Evolutionary conservation across 1,284 basidiomycete species (phyloP).

Genomic region (Rhodotorula sp.): DNA sequence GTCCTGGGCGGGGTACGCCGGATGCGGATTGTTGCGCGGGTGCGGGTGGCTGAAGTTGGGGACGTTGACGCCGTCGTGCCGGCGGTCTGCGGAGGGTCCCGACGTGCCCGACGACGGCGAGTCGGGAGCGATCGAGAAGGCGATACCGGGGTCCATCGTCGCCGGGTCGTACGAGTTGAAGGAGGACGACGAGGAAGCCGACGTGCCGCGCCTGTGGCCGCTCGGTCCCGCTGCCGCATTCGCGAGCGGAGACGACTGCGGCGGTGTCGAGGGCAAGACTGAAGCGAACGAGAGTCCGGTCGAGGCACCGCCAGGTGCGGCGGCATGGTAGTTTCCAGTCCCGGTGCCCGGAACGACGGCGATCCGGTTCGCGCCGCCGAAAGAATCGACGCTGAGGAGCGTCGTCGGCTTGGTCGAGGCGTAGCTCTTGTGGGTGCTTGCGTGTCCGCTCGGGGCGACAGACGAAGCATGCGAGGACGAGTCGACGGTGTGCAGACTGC

Average conservation of each 20-base stretch:
- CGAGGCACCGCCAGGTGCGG: slow-evolving; percentile 51
- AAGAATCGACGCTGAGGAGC: slow-evolving; percentile 73
- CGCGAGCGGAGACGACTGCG: slow-evolving; percentile 57
- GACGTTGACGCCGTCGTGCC: slow-evolving; percentile 62
- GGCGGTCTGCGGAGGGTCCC: neutral
- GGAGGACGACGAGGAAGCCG: slow-evolving; percentile 20
- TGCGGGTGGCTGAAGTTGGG: slow-evolving; percentile 87
- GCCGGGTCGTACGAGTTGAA: slow-evolving; percentile 9
- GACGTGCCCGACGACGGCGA: neutral
- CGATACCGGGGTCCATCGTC: neutral
- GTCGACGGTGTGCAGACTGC: slow-evolving; percentile 26
- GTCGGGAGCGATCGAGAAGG: neutral
- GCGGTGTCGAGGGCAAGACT: neutral
- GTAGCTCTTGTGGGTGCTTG: slow-evolving; percentile 38
- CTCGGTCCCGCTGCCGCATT: slow-evolving; percentile 1
- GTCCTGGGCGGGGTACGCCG: slow-evolving; percentile 81
- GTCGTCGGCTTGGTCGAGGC: slow-evolving; percentile 96
- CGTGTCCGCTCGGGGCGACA: slow-evolving; percentile 32
- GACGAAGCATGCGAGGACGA: slow-evolving; percentile 28
- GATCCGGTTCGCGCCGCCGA: slow-evolving; percentile 64
- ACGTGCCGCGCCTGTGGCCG: slow-evolving; percentile 4
- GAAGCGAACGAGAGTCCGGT: neutral
- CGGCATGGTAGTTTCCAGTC: slow-evolving; percentile 52
- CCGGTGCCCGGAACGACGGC: slow-evolving; percentile 43
- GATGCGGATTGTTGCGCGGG: slow-evolving; percentile 90